A percentile compares a stretch with the other conserved stretches of the same genome.
phyloP scores from a whole-genome alignment of 371 early-diverging fungal species.

The Mucor sp. region DNA sequence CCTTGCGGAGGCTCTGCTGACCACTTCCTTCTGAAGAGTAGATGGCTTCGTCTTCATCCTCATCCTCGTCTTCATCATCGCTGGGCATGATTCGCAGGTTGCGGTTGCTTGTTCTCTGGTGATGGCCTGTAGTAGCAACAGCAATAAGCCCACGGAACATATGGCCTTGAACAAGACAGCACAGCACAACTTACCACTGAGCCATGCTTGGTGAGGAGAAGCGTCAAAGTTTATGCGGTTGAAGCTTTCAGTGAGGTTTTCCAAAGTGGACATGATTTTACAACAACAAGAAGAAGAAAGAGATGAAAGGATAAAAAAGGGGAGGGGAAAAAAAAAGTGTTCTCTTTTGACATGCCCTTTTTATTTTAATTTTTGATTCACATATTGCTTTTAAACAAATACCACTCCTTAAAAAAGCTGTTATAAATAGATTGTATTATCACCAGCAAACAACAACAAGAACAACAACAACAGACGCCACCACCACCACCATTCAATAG shows the following conservation, averaged over 20 bases:
- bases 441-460: background rate
- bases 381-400: background rate
- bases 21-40: slow-evolving; percentile 14
- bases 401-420: background rate
- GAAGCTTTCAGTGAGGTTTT: slow-evolving; percentile 31
- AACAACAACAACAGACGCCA: background rate
- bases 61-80: slow-evolving; percentile 41
- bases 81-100: slow-evolving; percentile 46
- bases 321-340: no score
- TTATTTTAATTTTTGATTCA: background rate
- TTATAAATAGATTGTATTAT: background rate
- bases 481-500: background rate
- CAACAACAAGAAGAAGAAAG: slow-evolving; percentile 14
- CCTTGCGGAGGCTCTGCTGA: slow-evolving; percentile 21
- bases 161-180: background rate
- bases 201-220: slow-evolving; percentile 5
- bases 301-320: no score
- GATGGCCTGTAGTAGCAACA: background rate
- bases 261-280: slow-evolving; percentile 14
- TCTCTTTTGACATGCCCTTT: slow-evolving; percentile 1
- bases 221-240: slow-evolving; percentile 28
- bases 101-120: slow-evolving; percentile 23
- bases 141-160: background rate
- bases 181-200: background rate
- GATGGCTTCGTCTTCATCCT: slow-evolving; percentile 32